A percentile compares a stretch with the other conserved stretches of the same genome.
Evolutionary conservation across 495 filamentous ascomycete genomes (phyloP).

Genomic region (Haplographium delicatum): DNA sequence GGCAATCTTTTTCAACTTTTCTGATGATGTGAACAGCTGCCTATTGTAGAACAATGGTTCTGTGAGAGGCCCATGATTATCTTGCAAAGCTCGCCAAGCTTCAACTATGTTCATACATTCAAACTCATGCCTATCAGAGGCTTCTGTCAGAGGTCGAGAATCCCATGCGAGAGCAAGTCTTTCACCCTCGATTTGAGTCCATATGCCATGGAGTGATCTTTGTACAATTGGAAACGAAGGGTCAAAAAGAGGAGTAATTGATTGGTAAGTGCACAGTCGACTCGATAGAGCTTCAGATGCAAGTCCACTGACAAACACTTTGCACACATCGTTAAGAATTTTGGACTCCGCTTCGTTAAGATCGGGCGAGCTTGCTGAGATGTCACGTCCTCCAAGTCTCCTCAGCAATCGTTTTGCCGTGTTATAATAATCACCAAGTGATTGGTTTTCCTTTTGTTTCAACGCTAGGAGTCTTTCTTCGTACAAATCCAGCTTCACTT

Average conservation of each 20-base stretch:
- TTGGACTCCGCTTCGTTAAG: conserved; percentile 33
- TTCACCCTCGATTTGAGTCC: conserved; percentile 48
- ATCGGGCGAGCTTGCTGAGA: conserved; percentile 33
- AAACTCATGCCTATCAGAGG: conserved; percentile 29
- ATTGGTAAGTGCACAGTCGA: conserved; percentile 34
- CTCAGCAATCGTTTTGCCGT: conserved; percentile 41
- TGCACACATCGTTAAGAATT: conserved; percentile 40
- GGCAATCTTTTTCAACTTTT: conserved; percentile 39
- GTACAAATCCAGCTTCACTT: conserved; percentile 5
- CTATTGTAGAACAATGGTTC: conserved; percentile 42
- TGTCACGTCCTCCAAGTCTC: conserved; percentile 39
- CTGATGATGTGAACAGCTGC: conserved; percentile 35
- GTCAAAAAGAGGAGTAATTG: conserved; percentile 28
- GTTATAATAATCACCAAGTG: conserved; percentile 35
- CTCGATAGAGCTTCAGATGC: conserved; percentile 33
- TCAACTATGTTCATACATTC: conserved; percentile 29
- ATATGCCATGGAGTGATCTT: conserved; percentile 41
- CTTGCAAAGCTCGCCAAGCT: conserved; percentile 37
- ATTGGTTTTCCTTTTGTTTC: conserved; percentile 33
- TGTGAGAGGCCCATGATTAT: conserved; percentile 26
- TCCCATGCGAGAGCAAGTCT: conserved; percentile 40
- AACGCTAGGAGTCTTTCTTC: conserved; percentile 31
- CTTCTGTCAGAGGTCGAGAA: conserved; percentile 29
- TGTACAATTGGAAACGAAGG: conserved; percentile 16
- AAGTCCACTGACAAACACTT: conserved; percentile 45